Evolutionary conservation across 1,284 basidiomycete genomes (phyloP), one percentile per base, ranked within the genome.

Genomic region (Psilocybe mexicana): DNA sequence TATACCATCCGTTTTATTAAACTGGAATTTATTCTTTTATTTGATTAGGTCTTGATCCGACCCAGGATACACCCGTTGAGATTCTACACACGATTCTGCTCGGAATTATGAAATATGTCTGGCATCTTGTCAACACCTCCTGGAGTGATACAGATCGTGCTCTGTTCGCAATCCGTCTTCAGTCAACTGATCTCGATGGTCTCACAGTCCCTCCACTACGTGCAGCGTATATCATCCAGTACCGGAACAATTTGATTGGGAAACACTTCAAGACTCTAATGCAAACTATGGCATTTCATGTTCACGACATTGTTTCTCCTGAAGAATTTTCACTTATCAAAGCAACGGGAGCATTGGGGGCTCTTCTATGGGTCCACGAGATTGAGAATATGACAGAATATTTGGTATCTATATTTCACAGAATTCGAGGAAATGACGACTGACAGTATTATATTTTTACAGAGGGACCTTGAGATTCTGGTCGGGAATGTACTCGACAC

Each of bases 261-360:
- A 70, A 70, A 33, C 76, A 80, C 28, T 75, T 79, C 58, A 78
- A 78, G 59, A 66, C 63, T 0, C 54, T 81, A 5, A 64, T 65
- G 23, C 78, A 77, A 54, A 57, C 70, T 0, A 67, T 65, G 12
- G 43, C 64, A 0, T 78, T 78, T 58, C 68, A 72, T 57, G 35
- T 75, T 1, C 64, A 75, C 45, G 67, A 70, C 60, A 57, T 76
- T 3, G 66, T 71, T 1, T 43, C 59, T 43, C 2, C 43, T 1
- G 50, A 28, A 35, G 46, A 54, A 14, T 71, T 67, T 57, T 11
- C 45, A 5, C 54, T 72, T 1, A 67, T 62, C 25, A 69, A 69
- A 44, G 68, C 73, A 2, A 55, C 69, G n/a, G 71, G 70, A 14
- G 64, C 66, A 33, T 63, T 76, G 10, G 57, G 62, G 2, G 65